phyloP scores from a whole-genome alignment of 108 stramenopile genomes.

The Mediolabrus comicus region DNA sequence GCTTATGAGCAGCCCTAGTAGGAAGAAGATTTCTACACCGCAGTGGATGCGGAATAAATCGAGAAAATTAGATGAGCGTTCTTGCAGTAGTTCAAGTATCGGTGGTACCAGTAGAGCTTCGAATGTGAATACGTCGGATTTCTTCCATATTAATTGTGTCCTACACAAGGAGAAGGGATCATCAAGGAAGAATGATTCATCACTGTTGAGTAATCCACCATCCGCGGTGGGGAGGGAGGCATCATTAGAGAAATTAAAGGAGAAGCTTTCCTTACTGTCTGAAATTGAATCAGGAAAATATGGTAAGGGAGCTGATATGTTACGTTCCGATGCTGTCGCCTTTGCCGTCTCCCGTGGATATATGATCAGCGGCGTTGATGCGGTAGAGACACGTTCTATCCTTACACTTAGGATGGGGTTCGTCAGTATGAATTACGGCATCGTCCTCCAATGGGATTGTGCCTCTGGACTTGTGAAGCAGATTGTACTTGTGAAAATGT shows the following conservation, averaged over 20 bases:
- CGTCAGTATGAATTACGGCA: constrained; percentile 46
- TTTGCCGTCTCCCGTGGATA: constrained; percentile 1
- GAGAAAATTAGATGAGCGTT: not conserved
- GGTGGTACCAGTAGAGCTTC: not conserved
- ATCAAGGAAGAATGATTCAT: constrained; percentile 3
- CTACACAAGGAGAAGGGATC: constrained; percentile 36
- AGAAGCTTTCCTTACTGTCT: constrained; percentile 33
- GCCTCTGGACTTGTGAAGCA: constrained; percentile 19
- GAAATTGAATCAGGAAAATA: constrained; percentile 47
- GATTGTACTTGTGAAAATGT: constrained; percentile 41
- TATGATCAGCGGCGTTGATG: not conserved
- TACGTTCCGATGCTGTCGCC: constrained; percentile 43
- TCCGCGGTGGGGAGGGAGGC: constrained; percentile 38
- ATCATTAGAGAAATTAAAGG: constrained; percentile 23
- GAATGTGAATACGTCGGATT: constrained; percentile 25
- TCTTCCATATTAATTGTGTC: constrained; percentile 29
- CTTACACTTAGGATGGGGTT: constrained; percentile 42
- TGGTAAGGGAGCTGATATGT: constrained; percentile 42
- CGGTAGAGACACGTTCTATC: constrained; percentile 43
- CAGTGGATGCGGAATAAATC: not conserved
- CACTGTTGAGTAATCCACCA: constrained; percentile 1
- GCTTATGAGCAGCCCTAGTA: not conserved
- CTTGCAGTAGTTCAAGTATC: not conserved
- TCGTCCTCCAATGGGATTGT: constrained; percentile 44
- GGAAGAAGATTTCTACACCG: not conserved